phyloP scores from a whole-genome alignment of 805 yeast species.

The Suhomyces vadensis region DNA sequence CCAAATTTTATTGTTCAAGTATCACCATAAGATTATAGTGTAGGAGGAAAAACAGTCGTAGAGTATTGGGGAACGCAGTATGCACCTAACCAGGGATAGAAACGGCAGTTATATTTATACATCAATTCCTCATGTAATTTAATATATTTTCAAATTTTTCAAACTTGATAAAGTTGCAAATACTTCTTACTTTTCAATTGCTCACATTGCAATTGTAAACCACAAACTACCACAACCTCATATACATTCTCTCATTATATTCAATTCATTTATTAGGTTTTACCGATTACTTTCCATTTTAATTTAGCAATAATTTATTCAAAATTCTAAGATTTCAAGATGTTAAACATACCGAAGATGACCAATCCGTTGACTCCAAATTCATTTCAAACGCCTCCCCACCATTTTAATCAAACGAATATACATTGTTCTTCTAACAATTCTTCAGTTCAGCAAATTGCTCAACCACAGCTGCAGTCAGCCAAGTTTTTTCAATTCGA shows the following conservation, averaged over 20 bases:
- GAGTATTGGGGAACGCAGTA: background rate
- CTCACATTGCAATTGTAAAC: background rate
- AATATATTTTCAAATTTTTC: slow-evolving; percentile 4
- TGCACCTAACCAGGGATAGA: background rate
- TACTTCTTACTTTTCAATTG: background rate
- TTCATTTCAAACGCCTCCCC: slow-evolving; percentile 8
- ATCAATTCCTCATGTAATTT: background rate
- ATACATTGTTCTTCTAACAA: slow-evolving; percentile 1
- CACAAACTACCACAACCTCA: background rate
- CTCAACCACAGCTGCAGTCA: background rate
- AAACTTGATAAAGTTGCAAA: slow-evolving; percentile 4
- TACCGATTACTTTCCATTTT: background rate
- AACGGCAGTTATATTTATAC: slow-evolving; percentile 5
- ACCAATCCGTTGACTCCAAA: slow-evolving; percentile 9
- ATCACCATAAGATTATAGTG: slow-evolving; percentile 9
- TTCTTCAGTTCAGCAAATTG: slow-evolving; percentile 1
- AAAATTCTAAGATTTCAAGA: background rate
- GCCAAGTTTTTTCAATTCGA: slow-evolving; percentile 40
- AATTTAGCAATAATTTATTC: background rate
- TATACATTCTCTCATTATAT: slow-evolving; percentile 1
- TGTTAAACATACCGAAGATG: slow-evolving; percentile 9
- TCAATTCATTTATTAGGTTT: background rate
- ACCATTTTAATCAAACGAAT: slow-evolving; percentile 2
- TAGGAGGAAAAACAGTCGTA: background rate
- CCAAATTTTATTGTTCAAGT: slow-evolving; percentile 5